phyloP scores from a whole-genome alignment of 2,329 filamentous ascomycete genomes.

The Amauroascus verrucosus region DNA sequence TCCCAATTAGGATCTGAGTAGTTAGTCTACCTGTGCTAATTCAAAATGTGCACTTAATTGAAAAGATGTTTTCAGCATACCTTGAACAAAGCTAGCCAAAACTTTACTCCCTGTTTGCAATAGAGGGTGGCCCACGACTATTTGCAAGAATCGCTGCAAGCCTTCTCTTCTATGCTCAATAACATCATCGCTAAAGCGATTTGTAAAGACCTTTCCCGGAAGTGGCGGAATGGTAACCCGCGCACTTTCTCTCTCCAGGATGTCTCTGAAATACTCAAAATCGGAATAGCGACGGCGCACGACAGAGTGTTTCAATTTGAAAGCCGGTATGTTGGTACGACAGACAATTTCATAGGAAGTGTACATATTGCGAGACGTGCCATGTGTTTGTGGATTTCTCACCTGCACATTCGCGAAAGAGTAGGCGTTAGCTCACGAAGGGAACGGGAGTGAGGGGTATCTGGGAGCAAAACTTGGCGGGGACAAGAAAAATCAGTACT shows the following conservation, averaged over 20 bases:
- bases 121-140: conserved; percentile 91
- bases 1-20: conserved; percentile 59
- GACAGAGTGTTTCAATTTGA: conserved; percentile 81
- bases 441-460: background rate
- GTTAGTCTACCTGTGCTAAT: background rate
- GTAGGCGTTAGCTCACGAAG: conserved; percentile 14
- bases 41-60: background rate
- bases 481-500: conserved; percentile 4
- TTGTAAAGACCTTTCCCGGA: conserved; percentile 95
- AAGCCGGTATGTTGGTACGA: conserved; percentile 96
- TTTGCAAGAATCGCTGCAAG: conserved; percentile 90
- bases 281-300: conserved; percentile 93
- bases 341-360: conserved; percentile 98
- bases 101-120: conserved; percentile 97
- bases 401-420: conserved; percentile 48
- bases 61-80: conserved; percentile 43
- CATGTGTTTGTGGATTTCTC: conserved; percentile 84
- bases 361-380: conserved; percentile 92
- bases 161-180: conserved; percentile 90
- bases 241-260: conserved; percentile 87
- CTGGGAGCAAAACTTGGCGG: background rate
- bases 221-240: conserved; percentile 91
- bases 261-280: conserved; percentile 98
- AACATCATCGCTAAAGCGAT: conserved; percentile 94
- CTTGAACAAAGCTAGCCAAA: conserved; percentile 90